Base-by-base conservation (phyloP, 768 basidiomycete genomes). In the Podaxis sp. region DNA sequence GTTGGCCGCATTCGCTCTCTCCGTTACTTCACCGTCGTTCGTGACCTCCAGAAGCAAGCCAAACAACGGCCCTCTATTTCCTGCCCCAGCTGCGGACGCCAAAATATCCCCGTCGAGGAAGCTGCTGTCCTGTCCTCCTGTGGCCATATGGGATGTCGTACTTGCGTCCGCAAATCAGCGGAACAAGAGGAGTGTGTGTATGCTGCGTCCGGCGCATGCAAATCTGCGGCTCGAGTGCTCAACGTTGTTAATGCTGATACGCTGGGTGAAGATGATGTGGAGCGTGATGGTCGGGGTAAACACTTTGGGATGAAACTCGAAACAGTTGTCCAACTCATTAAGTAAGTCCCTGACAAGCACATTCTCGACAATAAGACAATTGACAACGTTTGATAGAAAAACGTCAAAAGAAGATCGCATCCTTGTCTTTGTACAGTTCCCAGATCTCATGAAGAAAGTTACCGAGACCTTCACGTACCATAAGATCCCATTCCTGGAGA, bases 391-490 rank as follows among this genome's bases (percentile, higher is more conserved):
- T 60, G 56, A 24, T 69, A 93, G 90, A 70, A 84, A 85, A 61
- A 82, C 95, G 52, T 86, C 89, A 10, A 84, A 86, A 66, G 79
- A 88, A 22, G 93, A 97, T 68, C 88, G 93, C 7, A 85, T 95
- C 17, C 84, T 98, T 49, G 84, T 98, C 65, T 98, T 98, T 76
- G 91, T 96, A n/a, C 96, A 98, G 71, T 98, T 96, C 82, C 88
- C 86, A 4, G 95, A 97, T 75, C 82, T 98, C 63, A 93, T 91
- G 84, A 87, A 87, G 71, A 97, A 96, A 74, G 91, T 97, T 33
- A 87, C 87, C 7, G 90, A 94, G 65, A 93, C 94, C 0, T 83
- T 98, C 66, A 77, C 73, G 2, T 84, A 84, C 58, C 82, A 93
- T 71, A 83, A 85, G 49, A 86, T 97, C 69, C 80, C 82, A 48